Evolutionary conservation across 2,329 filamentous ascomycete genomes (phyloP), one percentile per base, ranked within the genome.

Genomic region (Botryosphaeria agaves): DNA sequence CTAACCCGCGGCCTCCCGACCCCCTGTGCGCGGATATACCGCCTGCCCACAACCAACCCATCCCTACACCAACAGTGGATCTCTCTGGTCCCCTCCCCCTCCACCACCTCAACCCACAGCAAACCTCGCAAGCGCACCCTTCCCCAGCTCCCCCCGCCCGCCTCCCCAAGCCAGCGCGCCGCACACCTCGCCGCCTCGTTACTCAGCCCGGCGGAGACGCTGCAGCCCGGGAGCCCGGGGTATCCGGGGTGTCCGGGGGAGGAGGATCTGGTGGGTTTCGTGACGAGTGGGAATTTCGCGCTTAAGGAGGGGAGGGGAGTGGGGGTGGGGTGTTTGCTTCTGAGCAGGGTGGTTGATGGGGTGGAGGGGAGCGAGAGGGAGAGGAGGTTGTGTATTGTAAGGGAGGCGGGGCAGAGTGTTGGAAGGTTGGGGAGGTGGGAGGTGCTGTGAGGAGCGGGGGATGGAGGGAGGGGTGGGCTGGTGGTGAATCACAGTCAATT

Each of bases 231-330:
- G 31, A 37, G 53, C 15, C 59, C 60, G 0, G 48, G 53, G 0
- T 71, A 81, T 40, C 76, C 76, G 1, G 46, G 72, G 0, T 72
- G 84, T n/a, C 87, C 87, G 0, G 62, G 64, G 7, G 72, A 73
- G 37, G 62, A 68, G 14, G 80, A 94, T 48, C 61, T 95, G 8
- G 69, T 95, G 30, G 89, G 89, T 0, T 98, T 92, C 48, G 75
- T 94, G 15, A 94, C 84, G 2, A 78, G 77, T 1, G 89, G 87
- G 0, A 76, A 80, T 30, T 93, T 77, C 49, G 84, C 77, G 43
- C 65, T 95, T 2, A 69, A 71, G 2, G 71, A 78, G 38, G 89
- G 87, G 0, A 69, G 66, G 39, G 80, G 77, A 1, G 73, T 72
- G 11, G 87, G 75, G 0, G 63, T 95, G 35, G 89, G 79, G 0